Conservation (phyloP, 2,329 filamentous ascomycete genomes). For the Pyrenophora tritici-repentis region DNA sequence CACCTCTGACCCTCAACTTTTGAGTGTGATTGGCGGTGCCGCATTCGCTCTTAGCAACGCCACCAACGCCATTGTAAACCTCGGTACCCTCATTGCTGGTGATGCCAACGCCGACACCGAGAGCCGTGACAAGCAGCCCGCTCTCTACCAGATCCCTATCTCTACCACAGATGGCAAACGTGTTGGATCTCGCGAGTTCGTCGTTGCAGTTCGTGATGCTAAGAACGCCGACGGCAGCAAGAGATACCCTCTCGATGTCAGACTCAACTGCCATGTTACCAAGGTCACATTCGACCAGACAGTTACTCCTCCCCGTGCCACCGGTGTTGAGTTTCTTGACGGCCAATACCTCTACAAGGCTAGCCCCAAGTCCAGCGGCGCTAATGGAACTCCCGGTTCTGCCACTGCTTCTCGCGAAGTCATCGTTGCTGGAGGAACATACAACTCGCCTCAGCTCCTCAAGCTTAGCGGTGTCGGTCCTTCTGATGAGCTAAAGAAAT, state of each 20-base stretch:
- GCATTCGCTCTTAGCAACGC: conserved; percentile 57
- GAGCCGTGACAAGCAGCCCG: conserved; percentile 53
- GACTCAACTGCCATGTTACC: conserved; percentile 67
- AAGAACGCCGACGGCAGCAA: conserved; percentile 56
- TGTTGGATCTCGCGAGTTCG: conserved; percentile 61
- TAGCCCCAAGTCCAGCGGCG: conserved; percentile 41
- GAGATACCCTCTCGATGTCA: conserved; percentile 62
- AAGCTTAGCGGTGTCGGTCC: conserved; percentile 69
- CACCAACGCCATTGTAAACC: conserved; percentile 40
- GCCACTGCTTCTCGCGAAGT: conserved; percentile 40
- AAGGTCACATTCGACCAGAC: conserved; percentile 69
- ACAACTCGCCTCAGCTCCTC: conserved; percentile 68
- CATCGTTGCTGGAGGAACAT: conserved; percentile 56
- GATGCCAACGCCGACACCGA: conserved; percentile 58
- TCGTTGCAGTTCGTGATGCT: conserved; percentile 57
- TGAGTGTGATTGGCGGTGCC: conserved; percentile 58
- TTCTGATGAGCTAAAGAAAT: conserved; percentile 55
- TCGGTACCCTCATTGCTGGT: conserved; percentile 48
- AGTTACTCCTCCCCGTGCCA: conserved; percentile 58
- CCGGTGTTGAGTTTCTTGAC: conserved; percentile 51
- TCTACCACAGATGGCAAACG: conserved; percentile 56
- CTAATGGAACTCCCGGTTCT: conserved; percentile 46
- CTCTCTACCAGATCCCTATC: conserved; percentile 64
- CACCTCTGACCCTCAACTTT: conserved; percentile 58
- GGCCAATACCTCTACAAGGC: conserved; percentile 52